Evolutionary conservation across 2,329 filamentous ascomycete species (phyloP).

Genomic region (Penicillium rolfsii): DNA sequence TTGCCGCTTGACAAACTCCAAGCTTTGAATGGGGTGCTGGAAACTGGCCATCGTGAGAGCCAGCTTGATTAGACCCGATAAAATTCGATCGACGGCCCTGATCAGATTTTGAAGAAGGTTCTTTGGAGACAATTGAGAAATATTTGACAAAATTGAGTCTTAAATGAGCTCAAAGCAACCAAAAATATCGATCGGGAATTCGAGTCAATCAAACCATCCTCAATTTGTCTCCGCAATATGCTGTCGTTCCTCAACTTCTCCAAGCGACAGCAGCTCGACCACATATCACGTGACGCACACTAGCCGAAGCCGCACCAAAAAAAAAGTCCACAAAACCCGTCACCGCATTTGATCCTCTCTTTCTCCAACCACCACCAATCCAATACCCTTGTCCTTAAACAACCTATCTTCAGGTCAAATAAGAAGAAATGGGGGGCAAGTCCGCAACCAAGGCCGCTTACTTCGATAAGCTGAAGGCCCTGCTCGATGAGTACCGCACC

Average conservation of each 20-base stretch:
- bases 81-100: conserved; percentile 17
- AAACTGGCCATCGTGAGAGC: conserved; percentile 37
- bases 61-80: conserved; percentile 13
- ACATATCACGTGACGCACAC: conserved; percentile 40
- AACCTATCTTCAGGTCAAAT: conserved; percentile 85
- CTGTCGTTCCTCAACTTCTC: neutral
- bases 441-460: conserved; percentile 90
- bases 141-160: neutral
- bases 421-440: conserved; percentile 99
- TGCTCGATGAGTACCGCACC: conserved; percentile 94
- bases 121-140: neutral
- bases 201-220: neutral
- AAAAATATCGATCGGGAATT: neutral
- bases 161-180: neutral
- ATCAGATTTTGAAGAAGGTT: neutral
- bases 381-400: conserved; percentile 92
- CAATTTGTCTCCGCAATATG: neutral
- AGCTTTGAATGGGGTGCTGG: conserved; percentile 65
- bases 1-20: conserved; percentile 48
- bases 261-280: conserved; percentile 11
- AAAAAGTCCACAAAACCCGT: conserved; percentile 35
- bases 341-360: conserved; percentile 18
- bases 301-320: conserved; percentile 47
- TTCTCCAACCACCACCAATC: conserved; percentile 32
- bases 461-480: conserved; percentile 99